phyloP scores from a whole-genome alignment of 257 asterid genomes.

The Mentha longifolia region DNA sequence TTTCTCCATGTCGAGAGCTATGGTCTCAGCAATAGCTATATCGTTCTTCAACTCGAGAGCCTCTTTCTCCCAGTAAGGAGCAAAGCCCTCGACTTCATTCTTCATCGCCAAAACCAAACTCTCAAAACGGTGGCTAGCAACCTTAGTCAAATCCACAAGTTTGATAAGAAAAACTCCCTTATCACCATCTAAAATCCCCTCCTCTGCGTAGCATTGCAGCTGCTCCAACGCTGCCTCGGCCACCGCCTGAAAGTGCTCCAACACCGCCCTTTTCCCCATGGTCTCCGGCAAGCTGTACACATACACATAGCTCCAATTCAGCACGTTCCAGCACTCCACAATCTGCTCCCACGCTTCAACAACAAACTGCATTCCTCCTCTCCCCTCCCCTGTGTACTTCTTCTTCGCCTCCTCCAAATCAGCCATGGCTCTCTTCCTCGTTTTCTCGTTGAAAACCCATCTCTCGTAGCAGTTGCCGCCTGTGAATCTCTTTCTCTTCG shows the following conservation, averaged over 20 bases:
- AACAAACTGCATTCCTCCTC: constrained; percentile 18
- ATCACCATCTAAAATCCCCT: neutral
- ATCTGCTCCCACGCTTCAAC: constrained; percentile 58
- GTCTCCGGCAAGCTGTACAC: constrained; percentile 39
- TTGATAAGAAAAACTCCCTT: neutral
- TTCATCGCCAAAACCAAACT: constrained; percentile 32
- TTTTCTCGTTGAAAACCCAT: neutral
- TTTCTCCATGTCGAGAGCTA: no score
- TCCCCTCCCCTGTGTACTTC: neutral
- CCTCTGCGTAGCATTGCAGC: constrained; percentile 50
- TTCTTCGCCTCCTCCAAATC: constrained; percentile 13
- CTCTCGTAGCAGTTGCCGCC: constrained; percentile 24
- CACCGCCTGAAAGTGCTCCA: constrained; percentile 45
- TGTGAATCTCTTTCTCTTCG: constrained; percentile 8
- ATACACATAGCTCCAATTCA: constrained; percentile 53
- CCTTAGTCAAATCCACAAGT: neutral
- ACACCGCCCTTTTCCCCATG: constrained; percentile 16
- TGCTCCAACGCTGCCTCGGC: constrained; percentile 47
- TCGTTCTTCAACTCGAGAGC: no score
- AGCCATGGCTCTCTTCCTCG: neutral
- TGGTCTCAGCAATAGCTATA: no score
- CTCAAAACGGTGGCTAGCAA: constrained; percentile 22
- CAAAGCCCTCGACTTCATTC: no score
- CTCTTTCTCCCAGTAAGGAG: no score
- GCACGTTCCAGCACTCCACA: constrained; percentile 51